A percentile compares a stretch with the other conserved stretches of the same genome.
Evolutionary conservation across 1,284 basidiomycete genomes (phyloP).

Genomic region (Porphyrellus sp.): DNA sequence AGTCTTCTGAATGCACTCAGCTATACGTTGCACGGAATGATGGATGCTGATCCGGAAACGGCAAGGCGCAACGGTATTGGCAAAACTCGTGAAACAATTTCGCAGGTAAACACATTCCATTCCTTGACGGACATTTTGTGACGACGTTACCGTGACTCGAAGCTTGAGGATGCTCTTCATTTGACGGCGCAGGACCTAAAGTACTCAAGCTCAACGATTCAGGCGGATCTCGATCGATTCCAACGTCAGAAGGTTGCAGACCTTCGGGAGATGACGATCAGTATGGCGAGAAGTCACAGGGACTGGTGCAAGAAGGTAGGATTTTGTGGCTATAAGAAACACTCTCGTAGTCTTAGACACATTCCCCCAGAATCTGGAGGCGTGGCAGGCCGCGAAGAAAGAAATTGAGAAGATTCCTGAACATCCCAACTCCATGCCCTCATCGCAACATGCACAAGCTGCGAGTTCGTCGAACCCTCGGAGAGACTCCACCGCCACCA

Average conservation of each 20-base stretch:
- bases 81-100: constrained; percentile 92
- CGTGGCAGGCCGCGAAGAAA: constrained; percentile 93
- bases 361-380: constrained; percentile 78
- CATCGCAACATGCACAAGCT: constrained; percentile 35
- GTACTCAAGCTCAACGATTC: constrained; percentile 93
- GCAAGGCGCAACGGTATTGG: constrained; percentile 90
- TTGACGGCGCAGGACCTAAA: constrained; percentile 89
- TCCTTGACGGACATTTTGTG: constrained; percentile 15
- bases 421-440: constrained; percentile 73
- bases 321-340: constrained; percentile 6
- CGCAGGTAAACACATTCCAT: constrained; percentile 60
- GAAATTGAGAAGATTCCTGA: constrained; percentile 87
- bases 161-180: constrained; percentile 93
- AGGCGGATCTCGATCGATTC: constrained; percentile 96
- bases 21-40: constrained; percentile 95
- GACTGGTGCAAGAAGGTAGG: constrained; percentile 94
- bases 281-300: constrained; percentile 85
- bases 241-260: constrained; percentile 98
- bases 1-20: constrained; percentile 90
- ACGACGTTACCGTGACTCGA: constrained; percentile 20
- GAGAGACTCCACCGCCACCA: constrained; percentile 61
- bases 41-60: constrained; percentile 97
- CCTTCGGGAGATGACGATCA: constrained; percentile 86
- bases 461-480: constrained; percentile 40
- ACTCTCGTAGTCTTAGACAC: constrained; percentile 10